These are phyloP conservation scores for Venturia carpophila DNA, from an alignment of 2,329 filamentous ascomycete species.

Conservation along the genomic window DNA sequence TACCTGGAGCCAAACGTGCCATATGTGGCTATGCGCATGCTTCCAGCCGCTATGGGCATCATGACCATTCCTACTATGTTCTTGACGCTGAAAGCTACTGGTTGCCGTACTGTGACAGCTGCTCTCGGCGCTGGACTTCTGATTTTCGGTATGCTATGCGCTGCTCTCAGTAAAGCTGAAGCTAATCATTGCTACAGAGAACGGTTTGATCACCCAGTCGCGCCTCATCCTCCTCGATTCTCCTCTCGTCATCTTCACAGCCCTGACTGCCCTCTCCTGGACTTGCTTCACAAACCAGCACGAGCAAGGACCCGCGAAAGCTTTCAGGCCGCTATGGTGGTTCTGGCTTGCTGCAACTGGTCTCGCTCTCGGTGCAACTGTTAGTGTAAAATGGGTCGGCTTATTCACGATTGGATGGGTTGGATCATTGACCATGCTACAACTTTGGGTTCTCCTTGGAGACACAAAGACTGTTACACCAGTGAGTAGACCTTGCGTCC, in stretches of 20 bases:
- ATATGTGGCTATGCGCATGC: conserved; percentile 94
- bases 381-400: conserved; percentile 98
- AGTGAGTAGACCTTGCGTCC: conserved; percentile 37
- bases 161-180: conserved; percentile 17
- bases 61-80: conserved; percentile 88
- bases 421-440: conserved; percentile 77
- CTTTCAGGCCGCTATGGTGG: conserved; percentile 91
- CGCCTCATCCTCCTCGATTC: conserved; percentile 94
- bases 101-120: conserved; percentile 80
- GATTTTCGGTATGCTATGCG: conserved; percentile 64
- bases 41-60: conserved; percentile 84
- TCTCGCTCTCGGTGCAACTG: conserved; percentile 77
- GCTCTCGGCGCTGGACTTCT: conserved; percentile 76
- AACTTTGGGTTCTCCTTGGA: conserved; percentile 91
- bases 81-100: conserved; percentile 81
- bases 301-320: conserved; percentile 79
- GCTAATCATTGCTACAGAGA: conserved; percentile 53
- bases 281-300: conserved; percentile 94
- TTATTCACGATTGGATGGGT: conserved; percentile 99
- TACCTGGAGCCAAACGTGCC: conserved; percentile 91
- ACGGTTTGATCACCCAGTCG: conserved; percentile 89
- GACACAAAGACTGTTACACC: conserved; percentile 79
- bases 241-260: conserved; percentile 86
- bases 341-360: conserved; percentile 91
- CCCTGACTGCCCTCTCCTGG: conserved; percentile 83